Evolutionary conservation across 2,329 filamentous ascomycete genomes (phyloP).

Genomic region (Penicillium sp.): DNA sequence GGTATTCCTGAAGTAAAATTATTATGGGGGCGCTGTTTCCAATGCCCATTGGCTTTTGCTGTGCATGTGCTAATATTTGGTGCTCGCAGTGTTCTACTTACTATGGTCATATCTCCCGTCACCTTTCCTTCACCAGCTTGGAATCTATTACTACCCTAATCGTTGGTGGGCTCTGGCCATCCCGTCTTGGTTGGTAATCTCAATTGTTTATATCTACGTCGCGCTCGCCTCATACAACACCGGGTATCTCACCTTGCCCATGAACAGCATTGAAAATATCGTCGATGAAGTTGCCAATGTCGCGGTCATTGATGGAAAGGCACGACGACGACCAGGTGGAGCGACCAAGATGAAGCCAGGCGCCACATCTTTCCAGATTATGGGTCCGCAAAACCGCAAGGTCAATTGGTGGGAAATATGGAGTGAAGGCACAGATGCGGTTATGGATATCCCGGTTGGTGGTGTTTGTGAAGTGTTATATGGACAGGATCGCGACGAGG

Average conservation of each 20-base stretch:
- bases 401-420: conserved; percentile 79
- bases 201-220: conserved; percentile 88
- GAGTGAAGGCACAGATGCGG: conserved; percentile 91
- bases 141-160: conserved; percentile 95
- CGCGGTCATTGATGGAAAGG: conserved; percentile 74
- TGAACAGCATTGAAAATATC: conserved; percentile 80
- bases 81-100: conserved; percentile 56
- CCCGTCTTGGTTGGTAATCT: conserved; percentile 85
- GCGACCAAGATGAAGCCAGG: conserved; percentile 44
- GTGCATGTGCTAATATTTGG: conserved; percentile 5
- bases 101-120: conserved; percentile 90
- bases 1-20: conserved; percentile 35
- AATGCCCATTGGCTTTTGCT: neutral
- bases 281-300: conserved; percentile 88
- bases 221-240: conserved; percentile 90
- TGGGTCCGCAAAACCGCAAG: conserved; percentile 43
- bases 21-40: neutral
- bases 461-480: conserved; percentile 95
- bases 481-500: conserved; percentile 57
- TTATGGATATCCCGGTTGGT: conserved; percentile 93
- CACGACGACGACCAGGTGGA: conserved; percentile 52
- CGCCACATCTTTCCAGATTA: conserved; percentile 42
- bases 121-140: conserved; percentile 86
- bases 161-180: conserved; percentile 97
- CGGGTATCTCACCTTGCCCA: conserved; percentile 77